These are phyloP conservation scores for Hygrocybe coccinea DNA, from an alignment of 768 basidiomycete species.

Conservation along the genomic window DNA sequence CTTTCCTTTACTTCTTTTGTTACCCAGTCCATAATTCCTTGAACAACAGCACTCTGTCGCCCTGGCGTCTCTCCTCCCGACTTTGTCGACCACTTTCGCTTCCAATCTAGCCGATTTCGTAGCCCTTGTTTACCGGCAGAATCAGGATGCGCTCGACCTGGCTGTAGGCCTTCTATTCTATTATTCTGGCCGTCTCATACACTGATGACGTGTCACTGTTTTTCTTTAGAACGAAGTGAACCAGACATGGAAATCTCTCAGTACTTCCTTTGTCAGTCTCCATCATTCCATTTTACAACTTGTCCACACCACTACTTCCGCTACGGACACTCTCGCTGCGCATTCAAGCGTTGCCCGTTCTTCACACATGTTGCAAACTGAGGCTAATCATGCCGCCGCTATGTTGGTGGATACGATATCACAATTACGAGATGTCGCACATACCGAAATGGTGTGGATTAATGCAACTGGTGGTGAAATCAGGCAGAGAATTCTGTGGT, in stretches of 20 bases:
- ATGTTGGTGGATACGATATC: slow-evolving; percentile 34
- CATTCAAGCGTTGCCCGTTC: slow-evolving; percentile 24
- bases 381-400: slow-evolving; percentile 32
- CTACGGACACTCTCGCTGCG: slow-evolving; percentile 29
- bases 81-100: slow-evolving; percentile 4
- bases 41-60: slow-evolving; percentile 15
- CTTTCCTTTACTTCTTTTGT: background rate
- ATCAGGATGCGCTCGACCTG: slow-evolving; percentile 5
- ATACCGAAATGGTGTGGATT: slow-evolving; percentile 43
- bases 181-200: background rate
- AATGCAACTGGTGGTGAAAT: slow-evolving; percentile 40
- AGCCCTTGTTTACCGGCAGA: slow-evolving; percentile 11
- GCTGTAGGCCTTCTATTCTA: slow-evolving; percentile 4
- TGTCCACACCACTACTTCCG: slow-evolving; percentile 18
- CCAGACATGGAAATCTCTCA: slow-evolving; percentile 17
- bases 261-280: background rate
- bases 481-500: slow-evolving; percentile 25
- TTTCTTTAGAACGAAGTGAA: slow-evolving; percentile 27
- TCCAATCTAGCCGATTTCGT: slow-evolving; percentile 7
- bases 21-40: background rate
- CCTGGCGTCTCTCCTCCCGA: slow-evolving; percentile 9
- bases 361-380: slow-evolving; percentile 33
- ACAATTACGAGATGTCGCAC: slow-evolving; percentile 36
- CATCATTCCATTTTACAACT: slow-evolving; percentile 17
- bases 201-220: background rate